Conservation (phyloP, 2,329 filamentous ascomycete species). For the Calcarisporium arbuscula region DNA sequence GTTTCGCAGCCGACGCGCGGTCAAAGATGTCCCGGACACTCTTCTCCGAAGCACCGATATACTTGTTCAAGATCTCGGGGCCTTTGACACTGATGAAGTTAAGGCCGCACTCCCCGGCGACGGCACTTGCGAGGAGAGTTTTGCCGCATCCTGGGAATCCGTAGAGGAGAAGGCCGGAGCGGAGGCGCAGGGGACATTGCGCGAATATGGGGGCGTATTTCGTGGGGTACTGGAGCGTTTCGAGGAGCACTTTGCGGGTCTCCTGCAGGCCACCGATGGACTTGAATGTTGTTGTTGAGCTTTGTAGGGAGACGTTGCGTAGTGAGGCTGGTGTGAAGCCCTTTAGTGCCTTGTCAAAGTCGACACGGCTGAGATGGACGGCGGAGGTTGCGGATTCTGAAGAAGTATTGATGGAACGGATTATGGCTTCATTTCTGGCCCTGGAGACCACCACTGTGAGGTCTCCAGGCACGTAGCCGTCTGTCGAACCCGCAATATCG, state of each 20-base stretch:
- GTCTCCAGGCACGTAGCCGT: conserved; percentile 97
- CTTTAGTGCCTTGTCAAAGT: conserved; percentile 79
- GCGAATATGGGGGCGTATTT: conserved; percentile 98
- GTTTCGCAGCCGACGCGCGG: conserved; percentile 80
- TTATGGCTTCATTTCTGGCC: conserved; percentile 86
- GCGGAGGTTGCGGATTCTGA: conserved; percentile 37
- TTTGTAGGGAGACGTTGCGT: conserved; percentile 88
- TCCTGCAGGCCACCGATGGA: conserved; percentile 83
- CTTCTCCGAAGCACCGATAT: conserved; percentile 96
- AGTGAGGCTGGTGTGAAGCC: conserved; percentile 94
- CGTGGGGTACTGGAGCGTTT: conserved; percentile 94
- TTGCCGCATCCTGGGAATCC: conserved; percentile 96
- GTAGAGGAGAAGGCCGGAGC: conserved; percentile 87
- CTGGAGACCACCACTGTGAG: conserved; percentile 78
- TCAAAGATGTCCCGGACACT: conserved; percentile 93
- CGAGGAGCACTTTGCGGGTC: conserved; percentile 84
- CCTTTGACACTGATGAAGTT: conserved; percentile 99
- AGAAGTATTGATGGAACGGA: conserved; percentile 62
- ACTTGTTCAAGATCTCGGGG: conserved; percentile 97
- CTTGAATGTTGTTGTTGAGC: conserved; percentile 85
- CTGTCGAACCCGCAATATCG: conserved; percentile 86
- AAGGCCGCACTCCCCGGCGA: conserved; percentile 94
- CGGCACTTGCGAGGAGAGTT: conserved; percentile 87
- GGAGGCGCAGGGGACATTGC: conserved; percentile 87
- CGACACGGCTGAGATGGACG: conserved; percentile 61